Evolutionary conservation across 1,284 basidiomycete species (phyloP).

Genomic region (Ustilago loliicola): DNA sequence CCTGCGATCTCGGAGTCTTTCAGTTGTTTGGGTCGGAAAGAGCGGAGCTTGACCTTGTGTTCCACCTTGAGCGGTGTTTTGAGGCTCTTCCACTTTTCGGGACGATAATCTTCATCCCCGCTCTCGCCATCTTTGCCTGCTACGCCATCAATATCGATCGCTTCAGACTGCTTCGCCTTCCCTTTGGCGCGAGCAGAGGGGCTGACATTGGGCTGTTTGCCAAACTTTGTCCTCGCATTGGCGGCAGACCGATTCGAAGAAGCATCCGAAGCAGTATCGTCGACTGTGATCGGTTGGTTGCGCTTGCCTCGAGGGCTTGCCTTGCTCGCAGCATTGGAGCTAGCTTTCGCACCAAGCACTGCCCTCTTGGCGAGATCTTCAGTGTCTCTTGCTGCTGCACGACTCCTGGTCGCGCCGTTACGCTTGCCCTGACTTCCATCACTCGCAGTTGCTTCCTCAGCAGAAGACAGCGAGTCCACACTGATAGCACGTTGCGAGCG

Average conservation of each 20-base stretch:
- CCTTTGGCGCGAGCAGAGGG: slow-evolving; percentile 26
- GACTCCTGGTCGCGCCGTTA: not conserved
- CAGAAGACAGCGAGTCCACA: slow-evolving; percentile 21
- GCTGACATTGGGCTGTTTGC: slow-evolving; percentile 1
- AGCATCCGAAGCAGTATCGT: slow-evolving; percentile 30
- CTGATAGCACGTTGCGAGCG: slow-evolving; percentile 17
- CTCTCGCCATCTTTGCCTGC: slow-evolving; percentile 10
- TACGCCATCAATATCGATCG: slow-evolving; percentile 2
- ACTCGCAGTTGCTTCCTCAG: slow-evolving; percentile 20
- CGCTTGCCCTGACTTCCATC: slow-evolving; percentile 18
- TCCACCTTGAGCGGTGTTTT: slow-evolving; percentile 53
- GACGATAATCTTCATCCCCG: slow-evolving; percentile 49
- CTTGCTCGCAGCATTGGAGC: slow-evolving; percentile 12
- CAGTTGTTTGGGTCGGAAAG: slow-evolving; percentile 46
- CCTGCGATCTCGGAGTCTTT: slow-evolving; percentile 54
- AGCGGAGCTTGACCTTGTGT: slow-evolving; percentile 53
- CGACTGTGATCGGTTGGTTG: slow-evolving; percentile 23
- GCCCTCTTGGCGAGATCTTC: slow-evolving; percentile 35
- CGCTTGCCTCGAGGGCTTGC: slow-evolving; percentile 16
- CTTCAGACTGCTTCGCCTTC: slow-evolving; percentile 32
- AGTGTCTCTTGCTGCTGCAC: slow-evolving; percentile 9
- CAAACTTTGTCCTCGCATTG: not conserved
- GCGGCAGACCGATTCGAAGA: slow-evolving; percentile 15
- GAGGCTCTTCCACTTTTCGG: slow-evolving; percentile 54
- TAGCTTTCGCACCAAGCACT: slow-evolving; percentile 28